Conservation (phyloP, 176 grass and related monocot genomes). For the Triticum turgidum region DNA sequence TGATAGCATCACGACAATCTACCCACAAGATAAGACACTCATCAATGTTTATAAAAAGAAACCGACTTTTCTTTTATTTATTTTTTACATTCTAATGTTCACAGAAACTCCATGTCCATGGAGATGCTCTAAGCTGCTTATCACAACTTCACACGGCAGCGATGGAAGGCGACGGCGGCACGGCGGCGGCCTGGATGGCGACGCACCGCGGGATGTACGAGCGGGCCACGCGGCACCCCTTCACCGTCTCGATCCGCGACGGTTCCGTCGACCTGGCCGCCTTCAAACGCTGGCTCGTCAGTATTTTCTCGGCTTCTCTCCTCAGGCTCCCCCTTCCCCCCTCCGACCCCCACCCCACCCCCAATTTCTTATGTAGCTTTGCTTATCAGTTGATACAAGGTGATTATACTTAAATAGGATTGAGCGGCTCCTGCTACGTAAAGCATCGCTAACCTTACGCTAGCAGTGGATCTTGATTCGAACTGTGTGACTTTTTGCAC, state of each 20-base stretch:
- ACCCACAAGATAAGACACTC: no score
- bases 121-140: neutral
- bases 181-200: slow-evolving; percentile 56
- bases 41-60: no score
- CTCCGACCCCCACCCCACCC: neutral
- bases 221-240: slow-evolving; percentile 68
- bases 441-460: neutral
- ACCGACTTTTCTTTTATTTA: no score
- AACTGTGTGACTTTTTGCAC: neutral
- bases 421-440: neutral
- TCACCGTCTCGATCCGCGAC: slow-evolving; percentile 71
- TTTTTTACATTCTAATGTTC: no score
- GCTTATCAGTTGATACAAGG: neutral
- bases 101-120: no score
- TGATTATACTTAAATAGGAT: neutral
- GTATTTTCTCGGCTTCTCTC: slow-evolving; percentile 17
- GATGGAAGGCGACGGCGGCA: slow-evolving; percentile 35
- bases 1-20: no score
- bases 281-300: slow-evolving; percentile 90
- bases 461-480: slow-evolving; percentile 15
- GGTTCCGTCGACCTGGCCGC: slow-evolving; percentile 60
- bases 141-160: slow-evolving; percentile 16
- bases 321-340: no score
- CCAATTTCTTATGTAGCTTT: neutral
- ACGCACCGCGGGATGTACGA: slow-evolving; percentile 57